A percentile compares a stretch with the other conserved stretches of the same genome.
These are phyloP conservation scores for Bathelium albidoporum DNA, from an alignment of 495 filamentous ascomycete species.

Conservation along the genomic window DNA sequence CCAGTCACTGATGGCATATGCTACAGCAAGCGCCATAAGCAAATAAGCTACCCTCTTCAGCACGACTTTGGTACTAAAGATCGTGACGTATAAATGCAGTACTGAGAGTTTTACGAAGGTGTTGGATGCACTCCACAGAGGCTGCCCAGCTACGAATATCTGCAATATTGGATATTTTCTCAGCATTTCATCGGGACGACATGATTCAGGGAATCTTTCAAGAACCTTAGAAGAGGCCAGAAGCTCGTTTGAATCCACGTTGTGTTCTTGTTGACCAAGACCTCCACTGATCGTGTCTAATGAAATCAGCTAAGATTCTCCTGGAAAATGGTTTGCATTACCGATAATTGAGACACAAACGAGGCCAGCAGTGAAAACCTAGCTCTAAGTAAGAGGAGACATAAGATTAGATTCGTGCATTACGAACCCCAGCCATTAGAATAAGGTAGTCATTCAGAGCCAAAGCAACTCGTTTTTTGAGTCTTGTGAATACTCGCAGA, in stretches of 20 bases:
- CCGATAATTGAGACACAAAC: not conserved
- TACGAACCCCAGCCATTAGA: not conserved
- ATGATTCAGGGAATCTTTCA: not conserved
- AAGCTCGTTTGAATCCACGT: no score
- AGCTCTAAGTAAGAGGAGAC: no score
- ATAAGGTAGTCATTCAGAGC: not conserved
- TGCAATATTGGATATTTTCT: not conserved
- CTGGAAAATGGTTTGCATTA: no score
- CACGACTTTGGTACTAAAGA: not conserved
- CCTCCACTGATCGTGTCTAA: no score
- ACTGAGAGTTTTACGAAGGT: not conserved
- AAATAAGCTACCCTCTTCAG: not conserved
- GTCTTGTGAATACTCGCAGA: not conserved
- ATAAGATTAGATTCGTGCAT: no score
- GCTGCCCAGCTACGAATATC: not conserved
- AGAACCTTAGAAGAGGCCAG: not conserved
- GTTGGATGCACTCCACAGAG: not conserved
- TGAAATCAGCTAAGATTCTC: no score
- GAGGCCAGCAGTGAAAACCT: not conserved
- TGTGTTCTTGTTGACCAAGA: no score
- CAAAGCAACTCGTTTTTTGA: not conserved
- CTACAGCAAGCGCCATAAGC: not conserved
- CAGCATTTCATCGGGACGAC: not conserved
- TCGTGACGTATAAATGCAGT: not conserved
- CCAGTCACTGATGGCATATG: not conserved